phyloP scores from a whole-genome alignment of 441 rosid species.

The Capsella rubella region DNA sequence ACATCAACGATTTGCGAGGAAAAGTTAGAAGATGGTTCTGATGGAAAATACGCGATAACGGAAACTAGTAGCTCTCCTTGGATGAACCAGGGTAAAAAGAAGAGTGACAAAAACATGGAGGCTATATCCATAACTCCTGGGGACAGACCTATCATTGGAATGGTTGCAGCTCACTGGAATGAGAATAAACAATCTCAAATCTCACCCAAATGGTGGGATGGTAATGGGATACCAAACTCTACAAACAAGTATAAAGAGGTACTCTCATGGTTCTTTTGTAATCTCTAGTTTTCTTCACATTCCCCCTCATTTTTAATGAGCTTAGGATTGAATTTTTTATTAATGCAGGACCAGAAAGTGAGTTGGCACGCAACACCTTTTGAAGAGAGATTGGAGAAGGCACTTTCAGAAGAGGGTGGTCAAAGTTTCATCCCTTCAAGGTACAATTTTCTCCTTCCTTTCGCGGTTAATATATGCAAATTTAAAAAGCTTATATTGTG shows the following conservation, averaged over 20 bases:
- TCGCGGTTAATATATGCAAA: background rate
- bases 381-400: conserved; percentile 94
- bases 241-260: conserved; percentile 98
- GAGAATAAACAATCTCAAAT: conserved; percentile 58
- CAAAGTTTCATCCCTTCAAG: conserved; percentile 58
- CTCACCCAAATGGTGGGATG: conserved; percentile 96
- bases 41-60: background rate
- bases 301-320: background rate
- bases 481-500: background rate
- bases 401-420: conserved; percentile 61
- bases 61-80: conserved; percentile 14
- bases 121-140: conserved; percentile 52
- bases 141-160: conserved; percentile 89
- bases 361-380: conserved; percentile 95
- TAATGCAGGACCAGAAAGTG: conserved; percentile 86
- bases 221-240: conserved; percentile 96
- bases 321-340: background rate
- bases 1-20: conserved; percentile 20
- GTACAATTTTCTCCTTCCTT: conserved; percentile 44
- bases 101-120: conserved; percentile 7
- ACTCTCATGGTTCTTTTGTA: conserved; percentile 16
- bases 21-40: conserved; percentile 56
- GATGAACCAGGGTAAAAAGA: conserved; percentile 25
- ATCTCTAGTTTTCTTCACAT: background rate
- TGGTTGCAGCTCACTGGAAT: conserved; percentile 94